Base-by-base conservation (phyloP, 2,329 filamentous ascomycete species). In the Cytospora paraplurivora region DNA sequence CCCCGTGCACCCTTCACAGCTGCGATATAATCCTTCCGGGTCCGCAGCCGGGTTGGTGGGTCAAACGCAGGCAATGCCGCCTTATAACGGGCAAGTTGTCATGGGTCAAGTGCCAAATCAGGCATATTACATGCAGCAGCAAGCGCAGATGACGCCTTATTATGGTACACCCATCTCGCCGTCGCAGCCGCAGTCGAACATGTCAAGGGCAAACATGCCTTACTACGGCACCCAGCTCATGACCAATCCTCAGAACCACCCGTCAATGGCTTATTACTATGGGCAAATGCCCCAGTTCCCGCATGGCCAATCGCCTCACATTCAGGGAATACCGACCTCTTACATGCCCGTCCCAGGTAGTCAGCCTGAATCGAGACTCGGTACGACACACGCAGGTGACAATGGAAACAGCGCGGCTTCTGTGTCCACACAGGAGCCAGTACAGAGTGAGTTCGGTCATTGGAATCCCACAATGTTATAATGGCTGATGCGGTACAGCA, bases 51-150 rank as follows among this genome's bases (percentile, higher is more conserved):
- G 72, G 12, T 73, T 78, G 69, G 73, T 79, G 61, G 75, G 72
- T 33, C 75, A 76, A 37, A 71, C 75, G 67, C 67, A 72, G n/a
- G 76, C 74, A 58, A 67, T 67, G 60, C 50, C 60, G 41, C 79
- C 78, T 49, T 84, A 76, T 62, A 71, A 73, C 13, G 72, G 72
- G 1, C 78, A 78, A 62, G 68, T 71, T 10, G 66, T 72, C 32
- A 75, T 82, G 68, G 67, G 69, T n/a, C 70, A 74, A 17, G 71
- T 80, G 64, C 65, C 73, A 27, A 73, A 71, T 19, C 80, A 80
- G 55, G 76, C 76, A 32, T 85, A 81, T 67, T 85, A 84, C 65
- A 66, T 80, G 59, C 74, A 77, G 10, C 80, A 80, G 56, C 76
- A 79, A 51, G 69, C 71, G 41, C 78, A 78, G 37, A 75, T 79